Conservation (phyloP, 202 grass and related monocot genomes). For the Panicum hallii region DNA sequence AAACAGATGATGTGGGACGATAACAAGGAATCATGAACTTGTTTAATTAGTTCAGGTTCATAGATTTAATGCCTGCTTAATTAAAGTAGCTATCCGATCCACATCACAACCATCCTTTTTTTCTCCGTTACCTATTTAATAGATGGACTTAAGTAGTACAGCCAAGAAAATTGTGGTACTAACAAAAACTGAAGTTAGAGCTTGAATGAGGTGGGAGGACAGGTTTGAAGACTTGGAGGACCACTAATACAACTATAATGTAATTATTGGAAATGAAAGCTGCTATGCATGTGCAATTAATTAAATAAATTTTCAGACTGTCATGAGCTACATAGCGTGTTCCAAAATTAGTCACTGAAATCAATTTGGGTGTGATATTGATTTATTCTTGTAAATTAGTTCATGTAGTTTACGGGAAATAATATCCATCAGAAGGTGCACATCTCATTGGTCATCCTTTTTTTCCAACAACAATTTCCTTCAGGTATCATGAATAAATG, state of each 20-base stretch:
- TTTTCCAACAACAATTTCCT: neutral
- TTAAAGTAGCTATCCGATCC: neutral
- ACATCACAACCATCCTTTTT: neutral
- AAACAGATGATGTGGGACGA: neutral
- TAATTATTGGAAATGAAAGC: conserved; percentile 7
- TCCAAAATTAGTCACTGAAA: neutral
- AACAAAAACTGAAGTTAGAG: conserved; percentile 24
- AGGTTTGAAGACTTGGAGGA: conserved; percentile 18
- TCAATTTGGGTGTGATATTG: neutral
- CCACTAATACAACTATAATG: conserved; percentile 21
- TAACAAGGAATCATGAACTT: neutral
- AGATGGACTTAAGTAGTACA: neutral
- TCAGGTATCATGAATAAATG: neutral
- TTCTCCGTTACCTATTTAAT: neutral
- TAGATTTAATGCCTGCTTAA: neutral
- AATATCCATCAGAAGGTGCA: neutral
- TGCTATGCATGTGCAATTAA: neutral
- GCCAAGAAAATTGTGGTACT: neutral
- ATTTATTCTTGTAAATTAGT: neutral
- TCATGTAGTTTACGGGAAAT: neutral
- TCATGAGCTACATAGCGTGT: neutral
- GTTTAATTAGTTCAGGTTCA: neutral
- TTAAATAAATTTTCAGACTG: neutral
- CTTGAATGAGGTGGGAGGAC: conserved; percentile 14
- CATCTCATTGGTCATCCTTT: neutral